phyloP scores from a whole-genome alignment of 106 monocot species.

The Hemerocallis citrina region DNA sequence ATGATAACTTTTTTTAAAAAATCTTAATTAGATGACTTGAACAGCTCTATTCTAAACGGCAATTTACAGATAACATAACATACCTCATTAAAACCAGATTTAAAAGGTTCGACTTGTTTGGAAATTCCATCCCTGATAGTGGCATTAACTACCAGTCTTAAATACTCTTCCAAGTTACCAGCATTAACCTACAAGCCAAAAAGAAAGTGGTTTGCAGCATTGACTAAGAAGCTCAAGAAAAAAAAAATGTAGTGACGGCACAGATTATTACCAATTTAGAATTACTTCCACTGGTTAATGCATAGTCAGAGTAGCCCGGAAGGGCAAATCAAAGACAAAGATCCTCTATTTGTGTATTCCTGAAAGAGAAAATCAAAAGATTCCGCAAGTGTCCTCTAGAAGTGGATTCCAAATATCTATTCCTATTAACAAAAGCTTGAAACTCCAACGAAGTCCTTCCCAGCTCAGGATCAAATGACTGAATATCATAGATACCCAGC shows the following conservation, averaged over 20 bases:
- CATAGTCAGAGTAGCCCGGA: conserved; percentile 77
- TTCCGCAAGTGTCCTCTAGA: conserved; percentile 5
- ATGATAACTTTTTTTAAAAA: too few relatives aligned
- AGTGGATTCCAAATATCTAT: conserved; percentile 30
- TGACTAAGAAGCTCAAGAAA: not conserved
- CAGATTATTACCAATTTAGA: conserved; percentile 33
- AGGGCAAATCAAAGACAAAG: conserved; percentile 75
- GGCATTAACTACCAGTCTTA: conserved; percentile 62
- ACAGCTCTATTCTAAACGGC: too few relatives aligned
- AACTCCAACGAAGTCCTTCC: conserved; percentile 69
- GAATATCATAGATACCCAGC: conserved; percentile 75
- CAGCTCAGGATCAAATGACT: conserved; percentile 70
- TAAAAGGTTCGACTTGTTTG: conserved; percentile 73
- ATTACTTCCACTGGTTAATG: conserved; percentile 19
- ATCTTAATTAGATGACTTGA: too few relatives aligned
- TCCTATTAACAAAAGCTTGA: conserved; percentile 54
- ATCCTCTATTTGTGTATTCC: conserved; percentile 57
- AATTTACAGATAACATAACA: not conserved
- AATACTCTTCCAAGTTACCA: conserved; percentile 63
- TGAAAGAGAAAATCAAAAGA: conserved; percentile 37
- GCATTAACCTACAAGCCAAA: conserved; percentile 40
- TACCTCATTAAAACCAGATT: conserved; percentile 85
- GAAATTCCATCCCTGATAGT: conserved; percentile 59
- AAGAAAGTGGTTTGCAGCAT: not conserved
- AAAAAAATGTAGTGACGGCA: not conserved